Conservation (phyloP, 352 stramenopile species). For the Phytophthora sansomeana region DNA sequence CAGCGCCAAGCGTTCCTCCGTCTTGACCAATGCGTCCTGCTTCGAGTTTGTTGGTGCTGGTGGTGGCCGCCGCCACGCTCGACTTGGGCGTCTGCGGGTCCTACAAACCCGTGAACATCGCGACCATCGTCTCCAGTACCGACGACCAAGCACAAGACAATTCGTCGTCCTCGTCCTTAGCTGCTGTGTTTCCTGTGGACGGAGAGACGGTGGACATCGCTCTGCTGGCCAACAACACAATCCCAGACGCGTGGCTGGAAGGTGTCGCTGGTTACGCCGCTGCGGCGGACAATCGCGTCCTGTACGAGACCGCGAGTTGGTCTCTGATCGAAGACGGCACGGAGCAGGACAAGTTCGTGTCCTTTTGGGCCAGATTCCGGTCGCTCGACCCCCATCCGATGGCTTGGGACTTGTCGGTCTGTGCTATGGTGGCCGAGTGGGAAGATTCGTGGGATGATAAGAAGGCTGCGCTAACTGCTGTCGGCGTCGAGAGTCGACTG, state of each 20-base stretch:
- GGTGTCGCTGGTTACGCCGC: slow-evolving; percentile 2
- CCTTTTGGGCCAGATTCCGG: slow-evolving; percentile 46
- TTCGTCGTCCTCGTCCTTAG: slow-evolving; percentile 9
- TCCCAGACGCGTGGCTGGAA: slow-evolving; percentile 16
- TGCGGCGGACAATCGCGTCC: slow-evolving; percentile 15
- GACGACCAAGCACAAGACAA: slow-evolving; percentile 1
- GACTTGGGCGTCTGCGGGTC: not conserved
- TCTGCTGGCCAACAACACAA: slow-evolving; percentile 18
- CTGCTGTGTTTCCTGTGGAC: not conserved
- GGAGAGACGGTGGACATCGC: slow-evolving; percentile 24
- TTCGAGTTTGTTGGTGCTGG: slow-evolving; percentile 14
- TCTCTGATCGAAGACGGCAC: slow-evolving; percentile 26
- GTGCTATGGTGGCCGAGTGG: slow-evolving; percentile 41
- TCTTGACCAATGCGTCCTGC: slow-evolving; percentile 9
- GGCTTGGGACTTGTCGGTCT: slow-evolving; percentile 15
- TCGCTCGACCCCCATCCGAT: not conserved
- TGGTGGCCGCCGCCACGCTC: not conserved
- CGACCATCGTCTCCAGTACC: slow-evolving; percentile 12
- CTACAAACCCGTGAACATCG: slow-evolving; percentile 26
- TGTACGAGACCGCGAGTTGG: slow-evolving; percentile 29
- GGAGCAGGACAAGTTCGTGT: slow-evolving; percentile 18
- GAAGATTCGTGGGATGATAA: slow-evolving; percentile 24
- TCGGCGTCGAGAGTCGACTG: slow-evolving; percentile 25
- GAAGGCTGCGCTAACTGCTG: slow-evolving; percentile 14
- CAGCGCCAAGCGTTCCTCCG: not conserved